Percentiles rank a stretch among this genome's conserved stretches.
Conservation (phyloP, 345 rosid genomes). For the Eucalyptus camaldulensis region DNA sequence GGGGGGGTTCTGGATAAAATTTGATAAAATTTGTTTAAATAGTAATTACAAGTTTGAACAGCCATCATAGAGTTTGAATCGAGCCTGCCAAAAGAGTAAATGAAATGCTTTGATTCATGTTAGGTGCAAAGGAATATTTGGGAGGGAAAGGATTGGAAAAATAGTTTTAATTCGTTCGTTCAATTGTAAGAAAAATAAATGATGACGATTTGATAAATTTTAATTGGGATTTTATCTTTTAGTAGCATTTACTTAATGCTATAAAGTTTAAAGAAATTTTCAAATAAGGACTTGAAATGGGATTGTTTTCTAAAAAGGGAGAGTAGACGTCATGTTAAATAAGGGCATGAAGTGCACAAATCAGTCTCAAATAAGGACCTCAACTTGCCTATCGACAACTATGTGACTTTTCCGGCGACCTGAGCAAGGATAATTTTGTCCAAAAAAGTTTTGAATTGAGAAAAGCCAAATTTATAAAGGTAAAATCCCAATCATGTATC, state of each 20-base stretch:
- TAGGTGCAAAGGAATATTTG: not conserved
- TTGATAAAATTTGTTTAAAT: not conserved
- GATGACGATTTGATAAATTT: not conserved
- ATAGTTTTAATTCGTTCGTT: not conserved
- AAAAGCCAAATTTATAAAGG: too few species aligned
- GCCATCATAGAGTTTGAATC: not conserved
- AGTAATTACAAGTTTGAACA: not conserved
- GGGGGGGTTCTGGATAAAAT: not conserved
- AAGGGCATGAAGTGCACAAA: too few species aligned
- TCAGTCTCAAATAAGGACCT: too few species aligned
- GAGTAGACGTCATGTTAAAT: too few species aligned
- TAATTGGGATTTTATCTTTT: not conserved
- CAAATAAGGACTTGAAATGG: fast-evolving
- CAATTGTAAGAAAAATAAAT: not conserved
- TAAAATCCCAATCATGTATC: too few species aligned
- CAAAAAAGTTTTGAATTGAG: too few species aligned
- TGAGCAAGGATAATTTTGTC: too few species aligned
- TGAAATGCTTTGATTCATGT: not conserved
- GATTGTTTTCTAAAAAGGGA: too few species aligned
- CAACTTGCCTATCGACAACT: fast-evolving
- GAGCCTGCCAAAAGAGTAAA: not conserved
- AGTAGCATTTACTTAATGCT: not conserved
- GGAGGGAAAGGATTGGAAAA: not conserved
- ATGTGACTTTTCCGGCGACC: fast-evolving
- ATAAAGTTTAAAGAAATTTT: not conserved